These are phyloP conservation scores for Aspergillus luchuensis DNA, from an alignment of 2,329 filamentous ascomycete species.

Conservation along the genomic window DNA sequence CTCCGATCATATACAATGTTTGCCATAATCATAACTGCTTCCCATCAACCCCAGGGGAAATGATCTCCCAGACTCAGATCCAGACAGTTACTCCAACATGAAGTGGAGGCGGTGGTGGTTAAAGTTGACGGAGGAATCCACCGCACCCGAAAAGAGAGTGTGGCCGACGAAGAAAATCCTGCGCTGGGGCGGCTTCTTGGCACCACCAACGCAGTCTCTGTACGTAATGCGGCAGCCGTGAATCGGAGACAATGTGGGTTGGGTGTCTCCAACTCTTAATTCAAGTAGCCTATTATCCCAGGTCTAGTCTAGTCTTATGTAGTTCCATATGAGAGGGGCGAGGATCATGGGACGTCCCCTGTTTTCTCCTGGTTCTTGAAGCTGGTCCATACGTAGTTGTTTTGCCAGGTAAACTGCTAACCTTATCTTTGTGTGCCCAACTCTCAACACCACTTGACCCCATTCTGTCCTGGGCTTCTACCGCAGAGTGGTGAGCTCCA, in stretches of 20 bases:
- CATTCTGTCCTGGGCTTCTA: not conserved
- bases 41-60: not conserved
- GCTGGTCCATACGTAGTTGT: not conserved
- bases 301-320: not conserved
- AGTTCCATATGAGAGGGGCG: not conserved
- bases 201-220: not conserved
- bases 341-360: not conserved
- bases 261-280: constrained; percentile 1
- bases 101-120: not conserved
- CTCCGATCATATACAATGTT: too few species aligned
- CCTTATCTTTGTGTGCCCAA: not conserved
- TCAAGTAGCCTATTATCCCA: not conserved
- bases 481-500: not conserved
- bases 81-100: not conserved
- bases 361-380: not conserved
- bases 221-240: constrained; percentile 8
- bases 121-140: constrained; percentile 2
- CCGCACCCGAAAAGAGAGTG: not conserved
- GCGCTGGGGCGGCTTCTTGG: not conserved
- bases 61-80: too few species aligned
- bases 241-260: not conserved
- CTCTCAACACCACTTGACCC: not conserved
- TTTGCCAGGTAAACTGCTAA: not conserved
- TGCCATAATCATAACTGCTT: not conserved
- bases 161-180: not conserved